Conservation (phyloP, 148 eudicot genomes). For the Bassia scoparia region DNA sequence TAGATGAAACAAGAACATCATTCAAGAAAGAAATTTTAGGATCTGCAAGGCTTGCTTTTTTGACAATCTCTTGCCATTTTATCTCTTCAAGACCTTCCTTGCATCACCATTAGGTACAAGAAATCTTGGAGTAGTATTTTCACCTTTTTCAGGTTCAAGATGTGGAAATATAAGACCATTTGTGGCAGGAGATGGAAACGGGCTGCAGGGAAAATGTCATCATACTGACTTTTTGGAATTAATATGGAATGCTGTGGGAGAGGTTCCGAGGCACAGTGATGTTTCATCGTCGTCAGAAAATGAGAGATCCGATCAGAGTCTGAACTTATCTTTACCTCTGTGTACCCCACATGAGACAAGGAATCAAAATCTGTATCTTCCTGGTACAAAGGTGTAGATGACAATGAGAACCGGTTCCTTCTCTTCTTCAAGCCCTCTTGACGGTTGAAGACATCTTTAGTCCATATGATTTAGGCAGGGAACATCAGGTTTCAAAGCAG, state of each 20-base stretch:
- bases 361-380: constrained; percentile 30
- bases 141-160: constrained; percentile 27
- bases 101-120: constrained; percentile 19
- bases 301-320: constrained; percentile 57
- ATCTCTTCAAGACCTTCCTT: constrained; percentile 32
- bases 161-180: constrained; percentile 24
- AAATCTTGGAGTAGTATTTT: constrained; percentile 22
- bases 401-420: constrained; percentile 43
- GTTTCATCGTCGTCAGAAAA: constrained; percentile 57
- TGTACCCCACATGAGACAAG: constrained; percentile 54
- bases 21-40: constrained; percentile 36
- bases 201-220: constrained; percentile 14
- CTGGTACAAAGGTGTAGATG: constrained; percentile 27
- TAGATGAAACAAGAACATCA: constrained; percentile 34
- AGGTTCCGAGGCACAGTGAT: constrained; percentile 17
- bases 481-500: constrained; percentile 45
- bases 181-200: constrained; percentile 17
- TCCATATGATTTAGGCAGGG: constrained; percentile 61
- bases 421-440: constrained; percentile 57
- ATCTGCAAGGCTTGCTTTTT: constrained; percentile 21
- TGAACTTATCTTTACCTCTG: constrained; percentile 53
- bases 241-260: constrained; percentile 16
- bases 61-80: constrained; percentile 33
- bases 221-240: constrained; percentile 23
- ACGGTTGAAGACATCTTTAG: constrained; percentile 52